Base-by-base conservation (phyloP, 139 green algal genomes). In the Mesostigma viride region DNA sequence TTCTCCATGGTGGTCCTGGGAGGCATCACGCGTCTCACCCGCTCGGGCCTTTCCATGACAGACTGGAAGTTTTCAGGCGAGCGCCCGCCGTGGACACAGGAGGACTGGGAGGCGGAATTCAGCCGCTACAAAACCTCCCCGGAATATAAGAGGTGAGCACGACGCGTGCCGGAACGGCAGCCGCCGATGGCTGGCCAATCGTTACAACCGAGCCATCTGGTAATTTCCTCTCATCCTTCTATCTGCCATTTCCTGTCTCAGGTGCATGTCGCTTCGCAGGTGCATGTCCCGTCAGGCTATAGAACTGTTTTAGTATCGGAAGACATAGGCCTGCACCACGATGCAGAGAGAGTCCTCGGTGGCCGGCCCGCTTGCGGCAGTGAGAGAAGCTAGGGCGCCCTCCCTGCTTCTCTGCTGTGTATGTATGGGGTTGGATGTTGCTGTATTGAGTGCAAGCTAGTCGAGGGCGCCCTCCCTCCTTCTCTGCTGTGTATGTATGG, bases 51-150 rank as follows among this genome's bases (percentile, higher is more conserved):
- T 51, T 95, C 87, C 33, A 99, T 99, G 94, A 99, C 94, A 1
- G 90, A 96, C 60, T 99, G 94, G 94, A 95, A 95, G 79, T 97
- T 99, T 64, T 84, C 85, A 14, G 94, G 94, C 76, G 81, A 82
- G 74, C 64, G 46, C 27, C 76, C 80, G n/a, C 87, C 87, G 14
- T 24, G 73, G 34, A 82, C 51, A 0, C 31, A 71, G 4, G 74
- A 75, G 22, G 79, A 84, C 34, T 84, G 78, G 79, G 34, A 73
- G 28, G 75, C 65, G 2, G 90, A 97, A 78, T 99, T 98, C 76
- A 81, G 68, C 22, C 89, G 90, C 71, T 99, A 99, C 83, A 79
- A 83, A 67, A 35, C 67, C 44, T 91, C 82, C 14, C 94, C 92
- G 3, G 92, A 98, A 82, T 98, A 85, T 35, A 14, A 53, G 40